These are phyloP conservation scores for Fusarium odoratissimum DNA, from an alignment of 2,329 filamentous ascomycete genomes.

Conservation along the genomic window DNA sequence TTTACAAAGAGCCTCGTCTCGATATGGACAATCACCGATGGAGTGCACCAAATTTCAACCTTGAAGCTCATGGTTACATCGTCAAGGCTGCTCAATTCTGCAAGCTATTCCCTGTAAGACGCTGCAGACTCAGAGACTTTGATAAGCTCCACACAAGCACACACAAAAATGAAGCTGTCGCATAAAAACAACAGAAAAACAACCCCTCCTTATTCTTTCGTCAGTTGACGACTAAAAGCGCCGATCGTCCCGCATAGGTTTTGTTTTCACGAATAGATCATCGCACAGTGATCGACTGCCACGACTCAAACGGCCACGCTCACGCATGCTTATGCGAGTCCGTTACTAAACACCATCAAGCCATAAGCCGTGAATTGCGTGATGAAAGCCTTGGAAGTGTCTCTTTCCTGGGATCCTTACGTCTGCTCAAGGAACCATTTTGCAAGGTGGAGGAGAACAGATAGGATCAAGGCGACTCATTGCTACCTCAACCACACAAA, in stretches of 20 bases:
- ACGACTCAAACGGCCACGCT: conserved; percentile 36
- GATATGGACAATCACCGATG: conserved; percentile 27
- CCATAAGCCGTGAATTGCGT: conserved; percentile 11
- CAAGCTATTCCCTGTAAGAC: conserved; percentile 4
- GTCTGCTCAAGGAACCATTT: not conserved
- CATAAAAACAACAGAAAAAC: conserved; percentile 12
- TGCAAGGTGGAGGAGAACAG: not conserved
- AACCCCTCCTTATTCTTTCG: conserved; percentile 18
- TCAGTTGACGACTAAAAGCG: conserved; percentile 23
- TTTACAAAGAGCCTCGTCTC: conserved; percentile 27
- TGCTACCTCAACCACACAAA: not conserved
- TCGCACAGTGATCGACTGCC: conserved; percentile 36
- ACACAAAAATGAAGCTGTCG: conserved; percentile 14
- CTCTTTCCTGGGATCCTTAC: not conserved
- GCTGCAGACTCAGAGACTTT: conserved; percentile 2
- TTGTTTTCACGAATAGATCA: conserved; percentile 26
- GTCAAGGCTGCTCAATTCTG: conserved; percentile 8
- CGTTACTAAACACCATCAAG: conserved; percentile 17
- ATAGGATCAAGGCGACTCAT: not conserved
- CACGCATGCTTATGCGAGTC: conserved; percentile 31
- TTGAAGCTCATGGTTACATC: conserved; percentile 14
- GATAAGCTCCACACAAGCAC: conserved; percentile 7
- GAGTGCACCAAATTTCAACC: conserved; percentile 22
- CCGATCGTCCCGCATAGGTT: conserved; percentile 30
- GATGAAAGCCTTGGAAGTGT: not conserved